Percentiles rank a stretch among this genome's conserved stretches.
These are phyloP conservation scores for Colletotrichum ledebouriae DNA, from an alignment of 2,329 filamentous ascomycete genomes.

Conservation along the genomic window DNA sequence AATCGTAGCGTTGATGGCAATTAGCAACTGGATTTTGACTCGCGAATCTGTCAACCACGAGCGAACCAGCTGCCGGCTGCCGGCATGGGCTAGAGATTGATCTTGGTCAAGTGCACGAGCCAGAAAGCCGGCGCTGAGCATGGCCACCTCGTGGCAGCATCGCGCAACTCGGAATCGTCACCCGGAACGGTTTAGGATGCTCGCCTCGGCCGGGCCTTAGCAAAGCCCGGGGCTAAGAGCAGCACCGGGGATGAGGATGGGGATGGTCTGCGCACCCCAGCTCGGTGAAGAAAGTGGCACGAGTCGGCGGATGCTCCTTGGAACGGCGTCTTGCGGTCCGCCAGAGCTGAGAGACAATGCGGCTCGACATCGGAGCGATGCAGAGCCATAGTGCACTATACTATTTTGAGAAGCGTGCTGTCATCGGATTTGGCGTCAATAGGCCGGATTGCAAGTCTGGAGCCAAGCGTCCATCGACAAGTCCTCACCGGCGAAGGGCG, in stretches of 20 bases:
- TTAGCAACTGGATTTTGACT: constrained; percentile 1
- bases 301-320: constrained; percentile 18
- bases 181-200: constrained; percentile 29
- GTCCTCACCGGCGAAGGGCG: neutral
- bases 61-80: constrained; percentile 7
- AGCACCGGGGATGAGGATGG: constrained; percentile 14
- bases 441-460: constrained; percentile 6
- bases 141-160: constrained; percentile 39
- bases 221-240: constrained; percentile 29
- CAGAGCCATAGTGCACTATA: neutral
- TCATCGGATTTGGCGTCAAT: constrained; percentile 27
- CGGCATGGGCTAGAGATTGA: constrained; percentile 17
- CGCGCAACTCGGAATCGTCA: constrained; percentile 5
- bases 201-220: constrained; percentile 15
- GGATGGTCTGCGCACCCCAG: constrained; percentile 20
- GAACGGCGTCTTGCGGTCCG: neutral
- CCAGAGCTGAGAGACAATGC: constrained; percentile 3
- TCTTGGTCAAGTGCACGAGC: constrained; percentile 6
- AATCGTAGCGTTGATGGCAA: constrained; percentile 17
- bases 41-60: neutral
- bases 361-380: neutral
- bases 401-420: constrained; percentile 8
- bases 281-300: constrained; percentile 35
- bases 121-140: constrained; percentile 30
- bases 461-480: constrained; percentile 20